phyloP scores from a whole-genome alignment of 441 rosid genomes.

The Geranium incanum region DNA sequence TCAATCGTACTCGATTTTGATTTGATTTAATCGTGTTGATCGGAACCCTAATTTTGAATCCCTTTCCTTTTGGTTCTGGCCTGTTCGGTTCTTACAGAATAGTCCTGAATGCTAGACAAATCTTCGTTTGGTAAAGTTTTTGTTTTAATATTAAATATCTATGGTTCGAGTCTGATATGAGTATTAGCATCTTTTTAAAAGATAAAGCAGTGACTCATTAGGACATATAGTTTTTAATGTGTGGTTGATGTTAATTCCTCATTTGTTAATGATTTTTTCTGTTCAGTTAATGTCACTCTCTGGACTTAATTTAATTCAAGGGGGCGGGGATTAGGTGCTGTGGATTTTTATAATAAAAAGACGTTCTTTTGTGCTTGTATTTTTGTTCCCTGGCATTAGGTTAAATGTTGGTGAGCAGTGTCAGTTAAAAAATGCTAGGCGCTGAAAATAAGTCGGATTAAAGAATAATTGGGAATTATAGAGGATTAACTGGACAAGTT shows the following conservation, averaged over 20 bases:
- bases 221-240: background rate
- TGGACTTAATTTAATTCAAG: background rate
- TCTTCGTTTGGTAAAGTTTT: background rate
- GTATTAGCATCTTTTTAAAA: background rate
- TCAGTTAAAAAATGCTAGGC: too few species aligned
- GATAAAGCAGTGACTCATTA: slow-evolving; percentile 8
- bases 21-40: background rate
- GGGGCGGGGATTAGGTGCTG: background rate
- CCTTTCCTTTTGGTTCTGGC: too few species aligned
- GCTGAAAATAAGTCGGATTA: too few species aligned
- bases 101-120: background rate
- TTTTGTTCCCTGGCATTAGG: background rate
- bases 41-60: background rate
- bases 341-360: too few species aligned
- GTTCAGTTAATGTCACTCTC: background rate
- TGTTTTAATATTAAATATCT: background rate
- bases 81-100: background rate
- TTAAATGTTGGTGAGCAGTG: background rate
- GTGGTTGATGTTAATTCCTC: background rate
- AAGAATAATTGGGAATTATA: too few species aligned
- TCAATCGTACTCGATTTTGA: background rate
- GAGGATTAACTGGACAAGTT: too few species aligned
- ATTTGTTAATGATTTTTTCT: background rate
- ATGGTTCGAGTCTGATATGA: background rate
- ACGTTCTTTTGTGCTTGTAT: background rate